Evolutionary conservation across 345 rosid species (phyloP).

Genomic region (Bruguiera gymnorhiza): DNA sequence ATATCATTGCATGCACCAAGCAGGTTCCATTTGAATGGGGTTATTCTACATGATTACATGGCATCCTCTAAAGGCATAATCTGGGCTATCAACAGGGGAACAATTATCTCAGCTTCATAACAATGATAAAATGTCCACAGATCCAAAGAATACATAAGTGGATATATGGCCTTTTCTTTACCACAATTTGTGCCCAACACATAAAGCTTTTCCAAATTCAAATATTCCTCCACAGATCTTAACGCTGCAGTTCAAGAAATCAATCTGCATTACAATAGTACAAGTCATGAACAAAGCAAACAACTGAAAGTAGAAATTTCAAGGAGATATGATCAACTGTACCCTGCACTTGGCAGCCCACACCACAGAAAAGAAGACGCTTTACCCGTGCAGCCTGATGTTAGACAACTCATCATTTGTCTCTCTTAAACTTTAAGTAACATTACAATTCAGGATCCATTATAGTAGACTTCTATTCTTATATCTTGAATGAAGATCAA

Average conservation of each 20-base stretch:
- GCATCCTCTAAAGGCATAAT: neutral
- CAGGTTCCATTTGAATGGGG: neutral
- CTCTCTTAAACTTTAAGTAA: conserved; percentile 7
- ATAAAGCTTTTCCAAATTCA: conserved; percentile 90
- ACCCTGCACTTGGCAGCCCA: conserved; percentile 99
- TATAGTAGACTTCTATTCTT: too few relatives aligned
- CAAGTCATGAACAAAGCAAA: conserved; percentile 46
- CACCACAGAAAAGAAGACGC: conserved; percentile 95
- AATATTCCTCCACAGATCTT: conserved; percentile 82
- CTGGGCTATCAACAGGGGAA: neutral
- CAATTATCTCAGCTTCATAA: neutral
- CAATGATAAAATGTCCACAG: neutral
- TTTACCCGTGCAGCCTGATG: conserved; percentile 86
- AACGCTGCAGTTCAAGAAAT: conserved; percentile 91
- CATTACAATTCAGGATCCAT: neutral
- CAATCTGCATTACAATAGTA: conserved; percentile 84
- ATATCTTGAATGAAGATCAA: too few relatives aligned
- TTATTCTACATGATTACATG: neutral
- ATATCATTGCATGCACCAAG: neutral
- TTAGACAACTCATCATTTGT: conserved; percentile 6
- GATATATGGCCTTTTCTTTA: conserved; percentile 28
- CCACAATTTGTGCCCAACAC: conserved; percentile 97
- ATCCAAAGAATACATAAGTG: neutral
- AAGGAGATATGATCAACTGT: conserved; percentile 14
- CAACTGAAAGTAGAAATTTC: conserved; percentile 8